Evolutionary conservation across 352 stramenopile genomes (phyloP), one percentile per base, ranked within the genome.

Genomic region (Phytophthora tubulina): DNA sequence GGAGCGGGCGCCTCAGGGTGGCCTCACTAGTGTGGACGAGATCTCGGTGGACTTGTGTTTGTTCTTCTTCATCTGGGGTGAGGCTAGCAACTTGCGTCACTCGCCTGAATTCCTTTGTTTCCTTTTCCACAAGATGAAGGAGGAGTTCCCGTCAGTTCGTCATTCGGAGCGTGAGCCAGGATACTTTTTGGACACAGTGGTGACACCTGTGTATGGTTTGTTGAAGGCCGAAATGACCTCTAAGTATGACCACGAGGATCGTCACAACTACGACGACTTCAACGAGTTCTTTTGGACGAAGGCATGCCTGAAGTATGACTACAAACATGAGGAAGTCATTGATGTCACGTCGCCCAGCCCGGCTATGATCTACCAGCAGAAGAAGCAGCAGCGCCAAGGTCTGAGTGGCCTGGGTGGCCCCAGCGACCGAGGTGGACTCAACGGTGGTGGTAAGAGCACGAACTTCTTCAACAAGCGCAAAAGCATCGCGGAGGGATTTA

Each of bases 231-330:
- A 99, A 56, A 97, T 99, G 85, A 81, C 96, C 38, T 91, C 80
- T 5, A 92, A 85, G 57, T 84, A 80, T 21, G 98, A 99, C 68
- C 97, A 99, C 75, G 72, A 95, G 42, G 89, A 98, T 53, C 97
- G 95, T 31, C 88, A 97, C 70, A 99, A 99, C 78, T 99, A 99
- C 73, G 98, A 99, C 49, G 98, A 99, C 72, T 99, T 99, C 70
- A 99, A 99, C 81, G 98, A 99, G 85, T 99, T 99, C 72, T 99
- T 99, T 74, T 99, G 98, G 98, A 97, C 89, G 17, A 85, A 90
- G n/a, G 79, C 90, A 3, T 99, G 98, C 68, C 85, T 99, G 30
- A 87, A 93, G 41, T 99, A 92, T 67, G 91, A 97, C 64, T 98
- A 99, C 84, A 98, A 97, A 63, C 82, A 93, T 60, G 88, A 93